Percentiles rank a stretch among this genome's conserved stretches.
Evolutionary conservation across 331 rosid genomes (phyloP).

Genomic region (Quercus phellos): DNA sequence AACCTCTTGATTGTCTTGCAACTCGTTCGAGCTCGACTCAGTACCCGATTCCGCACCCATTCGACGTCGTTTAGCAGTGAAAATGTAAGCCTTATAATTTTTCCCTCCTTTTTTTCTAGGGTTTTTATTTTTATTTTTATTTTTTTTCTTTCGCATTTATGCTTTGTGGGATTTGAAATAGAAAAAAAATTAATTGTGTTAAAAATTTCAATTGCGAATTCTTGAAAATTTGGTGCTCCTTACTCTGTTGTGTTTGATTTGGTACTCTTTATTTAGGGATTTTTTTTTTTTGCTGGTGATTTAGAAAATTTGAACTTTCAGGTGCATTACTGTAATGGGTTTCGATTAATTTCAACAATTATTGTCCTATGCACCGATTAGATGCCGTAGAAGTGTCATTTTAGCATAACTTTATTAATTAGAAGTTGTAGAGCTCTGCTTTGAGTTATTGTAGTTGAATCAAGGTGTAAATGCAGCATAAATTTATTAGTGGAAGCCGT

Average conservation of each 20-base stretch:
- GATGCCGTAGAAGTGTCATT: background rate
- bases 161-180: background rate
- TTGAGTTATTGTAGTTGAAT: background rate
- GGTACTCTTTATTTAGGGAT: too few species aligned
- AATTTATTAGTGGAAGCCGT: too few species aligned
- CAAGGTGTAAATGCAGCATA: background rate
- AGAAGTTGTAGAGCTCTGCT: background rate
- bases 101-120: background rate
- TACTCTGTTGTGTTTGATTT: too few species aligned
- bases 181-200: too few species aligned
- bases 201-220: too few species aligned
- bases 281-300: too few species aligned
- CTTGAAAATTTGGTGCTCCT: too few species aligned
- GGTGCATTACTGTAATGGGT: background rate
- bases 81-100: background rate
- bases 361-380: background rate
- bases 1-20: background rate
- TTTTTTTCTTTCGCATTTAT: background rate
- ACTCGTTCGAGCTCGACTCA: background rate
- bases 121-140: background rate
- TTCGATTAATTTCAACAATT: background rate
- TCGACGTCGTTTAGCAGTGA: background rate
- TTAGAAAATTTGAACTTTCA: background rate
- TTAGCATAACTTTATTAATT: background rate
- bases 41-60: background rate